These are phyloP conservation scores for Boletellus deceptivus DNA, from an alignment of 1,284 basidiomycete genomes.

Conservation along the genomic window DNA sequence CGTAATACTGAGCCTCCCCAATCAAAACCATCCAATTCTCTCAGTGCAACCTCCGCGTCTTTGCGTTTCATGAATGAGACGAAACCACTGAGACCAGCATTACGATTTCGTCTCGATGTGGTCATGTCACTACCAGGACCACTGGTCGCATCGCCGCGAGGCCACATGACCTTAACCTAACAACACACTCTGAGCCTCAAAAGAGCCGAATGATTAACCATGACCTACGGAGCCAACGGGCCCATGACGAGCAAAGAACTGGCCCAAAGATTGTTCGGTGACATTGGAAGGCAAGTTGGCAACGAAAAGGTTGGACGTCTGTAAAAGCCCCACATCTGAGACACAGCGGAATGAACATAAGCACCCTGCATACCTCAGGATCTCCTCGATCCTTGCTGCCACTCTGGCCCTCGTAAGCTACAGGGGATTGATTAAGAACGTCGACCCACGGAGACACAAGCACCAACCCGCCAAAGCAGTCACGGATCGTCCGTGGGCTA, in stretches of 20 bases:
- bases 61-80: slow-evolving; percentile 93
- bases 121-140: slow-evolving; percentile 78
- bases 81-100: slow-evolving; percentile 83
- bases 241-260: slow-evolving; percentile 77
- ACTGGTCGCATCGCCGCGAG: slow-evolving; percentile 59
- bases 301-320: slow-evolving; percentile 95
- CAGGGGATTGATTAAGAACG: slow-evolving; percentile 1
- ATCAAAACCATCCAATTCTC: slow-evolving; percentile 85
- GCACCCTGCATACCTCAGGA: slow-evolving; percentile 52
- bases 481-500: slow-evolving; percentile 63
- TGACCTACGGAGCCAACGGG: slow-evolving; percentile 66
- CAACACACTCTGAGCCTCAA: not conserved
- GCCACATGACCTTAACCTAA: slow-evolving; percentile 97
- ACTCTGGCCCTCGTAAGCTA: slow-evolving; percentile 83
- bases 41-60: slow-evolving; percentile 85
- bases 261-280: slow-evolving; percentile 80
- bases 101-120: slow-evolving; percentile 61
- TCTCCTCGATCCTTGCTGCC: slow-evolving; percentile 88
- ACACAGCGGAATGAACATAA: not conserved
- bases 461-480: slow-evolving; percentile 79
- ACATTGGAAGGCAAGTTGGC: slow-evolving; percentile 85
- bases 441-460: not conserved
- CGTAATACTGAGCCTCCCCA: slow-evolving; percentile 87
- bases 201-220: not conserved
- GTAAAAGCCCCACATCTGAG: slow-evolving; percentile 11